These are phyloP conservation scores for Pestalotiopsis sp. DNA, from an alignment of 2,329 filamentous ascomycete genomes.

Conservation along the genomic window DNA sequence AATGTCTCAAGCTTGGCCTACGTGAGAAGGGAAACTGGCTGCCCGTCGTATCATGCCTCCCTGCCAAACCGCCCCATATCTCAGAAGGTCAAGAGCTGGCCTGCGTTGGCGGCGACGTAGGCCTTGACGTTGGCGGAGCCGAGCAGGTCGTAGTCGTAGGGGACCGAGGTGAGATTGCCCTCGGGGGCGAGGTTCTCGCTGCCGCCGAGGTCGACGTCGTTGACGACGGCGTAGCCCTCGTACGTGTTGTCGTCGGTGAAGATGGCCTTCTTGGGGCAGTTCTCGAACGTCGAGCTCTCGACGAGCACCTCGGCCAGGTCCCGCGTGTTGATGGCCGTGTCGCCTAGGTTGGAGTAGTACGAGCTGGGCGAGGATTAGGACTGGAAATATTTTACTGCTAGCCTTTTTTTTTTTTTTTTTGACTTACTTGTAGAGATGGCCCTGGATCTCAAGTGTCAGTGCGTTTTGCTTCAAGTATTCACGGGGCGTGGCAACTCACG, in stretches of 20 bases:
- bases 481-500: conserved; percentile 48
- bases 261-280: conserved; percentile 26
- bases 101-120: conserved; percentile 15
- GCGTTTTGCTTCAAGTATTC: conserved; percentile 34
- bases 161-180: conserved; percentile 39
- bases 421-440: background rate
- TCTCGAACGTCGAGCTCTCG: conserved; percentile 44
- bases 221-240: conserved; percentile 43
- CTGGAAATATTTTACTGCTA: background rate
- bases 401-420: background rate
- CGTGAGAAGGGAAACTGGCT: no score
- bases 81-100: conserved; percentile 15
- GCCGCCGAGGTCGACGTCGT: conserved; percentile 47
- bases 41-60: no score
- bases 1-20: background rate
- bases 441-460: background rate
- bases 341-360: conserved; percentile 33
- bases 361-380: background rate
- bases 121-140: conserved; percentile 18
- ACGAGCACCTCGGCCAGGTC: conserved; percentile 54
- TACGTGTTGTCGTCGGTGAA: conserved; percentile 42
- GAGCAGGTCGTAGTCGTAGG: conserved; percentile 16
- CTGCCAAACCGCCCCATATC: background rate
- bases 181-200: conserved; percentile 49
- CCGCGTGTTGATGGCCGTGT: conserved; percentile 56